Evolutionary conservation across 345 rosid genomes (phyloP), one percentile per base, ranked within the genome.

Genomic region (Sisymbrium irio): DNA sequence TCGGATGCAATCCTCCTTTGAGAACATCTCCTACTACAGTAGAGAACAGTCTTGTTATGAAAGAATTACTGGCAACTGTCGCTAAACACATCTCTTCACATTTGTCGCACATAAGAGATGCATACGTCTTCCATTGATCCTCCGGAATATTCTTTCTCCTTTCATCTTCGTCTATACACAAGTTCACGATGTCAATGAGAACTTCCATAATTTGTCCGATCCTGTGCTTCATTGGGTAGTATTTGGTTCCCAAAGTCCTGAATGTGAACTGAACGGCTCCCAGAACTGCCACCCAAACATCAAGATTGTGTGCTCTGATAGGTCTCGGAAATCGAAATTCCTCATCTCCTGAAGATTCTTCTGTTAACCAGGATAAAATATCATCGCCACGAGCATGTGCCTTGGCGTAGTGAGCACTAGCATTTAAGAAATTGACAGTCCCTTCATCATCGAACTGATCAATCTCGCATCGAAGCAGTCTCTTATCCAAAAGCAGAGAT

Each of bases 401-500:
- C 35, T 53, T 42, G 62, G 79, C 73, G 32, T 67, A 67, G 62
- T 75, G 47, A 40, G 2, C 19, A 40, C 0, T n/a, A 10, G 69
- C 32, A 20, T 51, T 54, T 15, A 37, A 17, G 0, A 32, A 17
- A 50, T n/a, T 41, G 35, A 76, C 22, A 13, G 20, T 27, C 41
- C 57, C 74, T 9, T 67, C 64, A 69, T 54, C 64, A 53, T 61
- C 59, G 8, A 53, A 27, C 19, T 28, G 25, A 62, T 0, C 15
- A 61, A 22, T 22, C 18, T 13, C 13, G 49, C n/a, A 1, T 62
- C 25, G 49, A 33, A 76, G 44, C 10, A 69, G 64, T 69, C 70
- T 76, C n/a, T 4, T 76, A 61, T 76, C 79, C n/a, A 68, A 62
- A 53, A 76, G 79, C 64, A 76, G 58, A 53, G 9, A 35, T 41